These are phyloP conservation scores for Spinellus fusiger DNA, from an alignment of 192 early-diverging fungal species.

Conservation along the genomic window DNA sequence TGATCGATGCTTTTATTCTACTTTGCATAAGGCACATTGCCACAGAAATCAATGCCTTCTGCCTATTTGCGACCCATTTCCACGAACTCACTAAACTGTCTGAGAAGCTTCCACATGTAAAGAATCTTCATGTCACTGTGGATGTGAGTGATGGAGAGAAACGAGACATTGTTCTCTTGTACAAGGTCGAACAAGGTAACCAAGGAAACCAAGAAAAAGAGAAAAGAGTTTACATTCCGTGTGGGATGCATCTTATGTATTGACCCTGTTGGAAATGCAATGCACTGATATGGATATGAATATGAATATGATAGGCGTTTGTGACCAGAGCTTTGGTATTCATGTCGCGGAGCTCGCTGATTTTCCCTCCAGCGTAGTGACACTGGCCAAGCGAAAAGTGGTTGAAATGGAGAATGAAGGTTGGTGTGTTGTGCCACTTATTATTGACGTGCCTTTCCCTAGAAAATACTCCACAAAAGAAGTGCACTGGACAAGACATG, in stretches of 20 bases:
- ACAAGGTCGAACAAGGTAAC: slow-evolving; percentile 78
- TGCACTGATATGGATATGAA: too few species aligned
- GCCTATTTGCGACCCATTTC: slow-evolving; percentile 80
- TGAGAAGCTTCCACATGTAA: slow-evolving; percentile 62
- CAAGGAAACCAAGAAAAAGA: background rate
- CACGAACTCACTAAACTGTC: slow-evolving; percentile 90
- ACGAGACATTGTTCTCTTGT: slow-evolving; percentile 82
- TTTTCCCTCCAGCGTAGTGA: slow-evolving; percentile 80
- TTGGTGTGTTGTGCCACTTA: too few species aligned
- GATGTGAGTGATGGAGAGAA: slow-evolving; percentile 35
- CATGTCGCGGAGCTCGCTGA: slow-evolving; percentile 94
- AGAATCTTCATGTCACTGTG: slow-evolving; percentile 87
- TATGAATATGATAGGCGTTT: slow-evolving; percentile 63
- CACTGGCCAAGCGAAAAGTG: slow-evolving; percentile 81
- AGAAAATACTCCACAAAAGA: too few species aligned
- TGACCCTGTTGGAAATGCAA: background rate
- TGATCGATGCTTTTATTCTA: background rate
- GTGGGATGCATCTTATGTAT: background rate
- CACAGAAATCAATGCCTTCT: slow-evolving; percentile 15
- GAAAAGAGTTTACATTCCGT: too few species aligned
- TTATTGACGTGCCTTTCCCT: too few species aligned
- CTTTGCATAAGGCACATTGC: slow-evolving; percentile 17
- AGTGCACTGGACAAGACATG: too few species aligned
- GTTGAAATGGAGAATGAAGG: slow-evolving; percentile 88
- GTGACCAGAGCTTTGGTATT: slow-evolving; percentile 97